phyloP scores from a whole-genome alignment of 345 rosid genomes.

The Lepidium africanum region DNA sequence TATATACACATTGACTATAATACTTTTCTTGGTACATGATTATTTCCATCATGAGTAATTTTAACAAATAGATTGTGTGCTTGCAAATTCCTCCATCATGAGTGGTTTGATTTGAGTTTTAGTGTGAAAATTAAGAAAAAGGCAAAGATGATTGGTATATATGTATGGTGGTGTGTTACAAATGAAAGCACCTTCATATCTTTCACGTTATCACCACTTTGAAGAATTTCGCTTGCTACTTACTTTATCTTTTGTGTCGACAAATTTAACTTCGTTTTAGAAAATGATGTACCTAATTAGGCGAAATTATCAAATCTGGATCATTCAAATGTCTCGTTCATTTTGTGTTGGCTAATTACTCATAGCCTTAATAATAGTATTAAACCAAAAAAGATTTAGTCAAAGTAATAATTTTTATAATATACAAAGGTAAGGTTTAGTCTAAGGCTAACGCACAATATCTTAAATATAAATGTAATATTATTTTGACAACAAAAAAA shows the following conservation, averaged over 20 bases:
- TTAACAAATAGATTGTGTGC: neutral
- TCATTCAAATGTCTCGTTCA: neutral
- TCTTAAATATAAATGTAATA: neutral
- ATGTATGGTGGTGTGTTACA: conserved; percentile 16
- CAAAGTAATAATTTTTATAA: neutral
- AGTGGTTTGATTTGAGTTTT: conserved; percentile 3
- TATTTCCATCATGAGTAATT: neutral
- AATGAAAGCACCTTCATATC: conserved; percentile 11
- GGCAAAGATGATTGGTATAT: neutral
- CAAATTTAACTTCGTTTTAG: neutral
- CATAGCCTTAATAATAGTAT: neutral
- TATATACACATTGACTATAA: neutral
- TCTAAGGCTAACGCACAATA: neutral
- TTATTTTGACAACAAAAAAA: no score
- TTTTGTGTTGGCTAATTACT: neutral
- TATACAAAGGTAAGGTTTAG: neutral
- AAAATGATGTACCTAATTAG: neutral
- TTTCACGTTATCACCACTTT: neutral
- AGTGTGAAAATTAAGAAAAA: neutral
- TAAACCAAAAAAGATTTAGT: neutral
- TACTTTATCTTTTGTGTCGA: neutral
- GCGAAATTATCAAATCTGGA: neutral
- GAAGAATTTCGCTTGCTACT: neutral
- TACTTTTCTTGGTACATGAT: neutral
- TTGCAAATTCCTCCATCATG: neutral